Conservation (phyloP, 352 stramenopile genomes). For the Phytophthora sojae region DNA sequence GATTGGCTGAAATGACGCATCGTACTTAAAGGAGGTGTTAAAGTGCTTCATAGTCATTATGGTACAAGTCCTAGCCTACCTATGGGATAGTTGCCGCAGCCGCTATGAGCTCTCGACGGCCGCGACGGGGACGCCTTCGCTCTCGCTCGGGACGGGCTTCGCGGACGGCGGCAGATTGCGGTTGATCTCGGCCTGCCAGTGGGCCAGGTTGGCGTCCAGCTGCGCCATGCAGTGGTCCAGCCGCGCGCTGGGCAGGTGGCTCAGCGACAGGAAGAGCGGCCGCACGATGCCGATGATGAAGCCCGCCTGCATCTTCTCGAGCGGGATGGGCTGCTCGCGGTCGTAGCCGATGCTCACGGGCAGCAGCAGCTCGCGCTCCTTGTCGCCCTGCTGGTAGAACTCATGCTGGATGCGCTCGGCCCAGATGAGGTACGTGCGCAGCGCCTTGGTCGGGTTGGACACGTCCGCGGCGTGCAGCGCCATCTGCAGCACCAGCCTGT, state of each 20-base stretch:
- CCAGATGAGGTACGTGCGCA: conserved; percentile 85
- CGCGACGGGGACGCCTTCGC: background rate
- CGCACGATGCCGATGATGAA: conserved; percentile 95
- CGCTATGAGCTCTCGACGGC: conserved; percentile 19
- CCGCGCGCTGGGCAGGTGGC: conserved; percentile 55
- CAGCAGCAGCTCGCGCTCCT: conserved; percentile 89
- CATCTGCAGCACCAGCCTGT: conserved; percentile 80
- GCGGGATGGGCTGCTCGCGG: conserved; percentile 82
- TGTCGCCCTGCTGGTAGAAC: conserved; percentile 96
- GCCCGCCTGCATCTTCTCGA: conserved; percentile 92
- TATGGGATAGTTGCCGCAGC: conserved; percentile 8
- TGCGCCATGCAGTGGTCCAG: conserved; percentile 72
- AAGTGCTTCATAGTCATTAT: conserved; percentile 2
- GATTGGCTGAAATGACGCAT: conserved; percentile 23
- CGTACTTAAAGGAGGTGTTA: conserved; percentile 6
- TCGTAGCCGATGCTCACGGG: conserved; percentile 92
- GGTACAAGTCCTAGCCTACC: conserved; percentile 22
- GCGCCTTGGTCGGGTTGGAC: conserved; percentile 92
- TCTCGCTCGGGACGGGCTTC: background rate
- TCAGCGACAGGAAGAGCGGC: conserved; percentile 74
- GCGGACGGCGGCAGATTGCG: conserved; percentile 36
- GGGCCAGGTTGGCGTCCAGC: conserved; percentile 67
- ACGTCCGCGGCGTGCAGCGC: conserved; percentile 93
- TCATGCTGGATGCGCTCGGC: conserved; percentile 91
- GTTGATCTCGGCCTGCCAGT: conserved; percentile 79